A percentile compares a stretch with the other conserved stretches of the same genome.
These are phyloP conservation scores for Zygotorulaspora sp. DNA, from an alignment of 805 yeast species.

Conservation along the genomic window DNA sequence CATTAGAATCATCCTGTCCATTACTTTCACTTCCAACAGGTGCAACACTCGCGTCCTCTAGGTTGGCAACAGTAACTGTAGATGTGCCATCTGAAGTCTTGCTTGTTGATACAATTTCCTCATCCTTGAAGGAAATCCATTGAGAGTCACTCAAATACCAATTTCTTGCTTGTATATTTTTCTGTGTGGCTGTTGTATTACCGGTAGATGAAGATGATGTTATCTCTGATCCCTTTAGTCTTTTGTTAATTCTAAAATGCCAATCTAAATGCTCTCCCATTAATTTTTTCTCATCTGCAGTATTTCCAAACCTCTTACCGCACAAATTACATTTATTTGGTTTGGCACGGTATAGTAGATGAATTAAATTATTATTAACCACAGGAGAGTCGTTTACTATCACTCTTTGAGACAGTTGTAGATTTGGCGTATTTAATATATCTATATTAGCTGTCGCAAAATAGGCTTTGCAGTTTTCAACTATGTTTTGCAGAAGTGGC, in stretches of 20 bases:
- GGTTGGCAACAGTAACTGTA: constrained; percentile 16
- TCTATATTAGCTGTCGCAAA: constrained; percentile 30
- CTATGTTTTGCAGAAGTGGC: constrained; percentile 22
- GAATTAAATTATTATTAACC: constrained; percentile 30
- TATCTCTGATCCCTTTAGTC: constrained; percentile 45
- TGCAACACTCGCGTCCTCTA: constrained; percentile 15
- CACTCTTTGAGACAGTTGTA: constrained; percentile 36
- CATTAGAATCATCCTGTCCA: constrained; percentile 3
- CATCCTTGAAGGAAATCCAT: constrained; percentile 73
- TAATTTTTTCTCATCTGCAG: constrained; percentile 48
- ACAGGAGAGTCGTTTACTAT: constrained; percentile 26
- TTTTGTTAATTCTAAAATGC: constrained; percentile 91
- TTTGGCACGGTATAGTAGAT: constrained; percentile 37
- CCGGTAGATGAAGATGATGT: constrained; percentile 13
- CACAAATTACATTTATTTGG: constrained; percentile 85
- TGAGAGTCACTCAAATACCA: constrained; percentile 74
- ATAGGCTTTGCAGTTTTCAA: constrained; percentile 32
- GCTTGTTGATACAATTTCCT: constrained; percentile 46
- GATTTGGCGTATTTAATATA: constrained; percentile 26
- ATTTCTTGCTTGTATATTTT: constrained; percentile 61
- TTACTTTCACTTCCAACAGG: constrained; percentile 1
- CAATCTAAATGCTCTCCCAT: constrained; percentile 80
- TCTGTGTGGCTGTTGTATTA: constrained; percentile 19
- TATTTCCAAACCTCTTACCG: constrained; percentile 74
- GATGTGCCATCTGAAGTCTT: constrained; percentile 13